These are phyloP conservation scores for Nicotiana rustica DNA, from an alignment of 305 asterid genomes.

Conservation along the genomic window DNA sequence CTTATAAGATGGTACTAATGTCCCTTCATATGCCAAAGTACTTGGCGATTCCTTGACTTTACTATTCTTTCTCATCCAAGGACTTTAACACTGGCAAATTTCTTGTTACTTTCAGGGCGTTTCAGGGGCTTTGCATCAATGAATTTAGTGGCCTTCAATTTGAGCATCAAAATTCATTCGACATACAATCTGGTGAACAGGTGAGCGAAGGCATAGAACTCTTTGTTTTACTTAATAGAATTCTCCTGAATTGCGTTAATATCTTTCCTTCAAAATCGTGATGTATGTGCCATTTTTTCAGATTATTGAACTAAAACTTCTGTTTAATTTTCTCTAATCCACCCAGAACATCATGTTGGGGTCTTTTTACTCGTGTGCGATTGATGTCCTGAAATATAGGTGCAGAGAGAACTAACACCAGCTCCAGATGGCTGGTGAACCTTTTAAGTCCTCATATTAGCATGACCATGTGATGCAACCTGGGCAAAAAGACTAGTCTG, in stretches of 20 bases:
- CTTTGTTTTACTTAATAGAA: conserved; percentile 6
- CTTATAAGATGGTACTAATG: conserved; percentile 85
- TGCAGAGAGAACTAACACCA: neutral
- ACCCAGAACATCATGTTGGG: neutral
- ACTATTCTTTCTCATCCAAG: conserved; percentile 10
- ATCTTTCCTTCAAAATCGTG: neutral
- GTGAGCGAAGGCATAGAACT: conserved; percentile 53
- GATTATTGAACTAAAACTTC: neutral
- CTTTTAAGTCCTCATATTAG: neutral
- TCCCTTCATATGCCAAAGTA: neutral
- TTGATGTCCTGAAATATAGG: neutral
- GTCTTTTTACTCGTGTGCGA: neutral
- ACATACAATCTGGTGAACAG: conserved; percentile 92
- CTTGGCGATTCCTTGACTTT: conserved; percentile 8
- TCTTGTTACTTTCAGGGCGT: conserved; percentile 72
- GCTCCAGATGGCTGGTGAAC: neutral
- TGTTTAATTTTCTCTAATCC: neutral
- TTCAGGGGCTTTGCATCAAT: conserved; percentile 96
- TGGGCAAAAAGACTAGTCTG: neutral
- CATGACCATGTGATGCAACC: neutral
- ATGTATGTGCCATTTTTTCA: neutral
- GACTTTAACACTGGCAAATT: neutral
- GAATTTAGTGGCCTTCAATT: conserved; percentile 89
- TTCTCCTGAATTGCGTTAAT: neutral
- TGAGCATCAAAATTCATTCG: conserved; percentile 81